A percentile compares a stretch with the other conserved stretches of the same genome.
These are phyloP conservation scores for Iberis pinnata DNA, from an alignment of 345 rosid species.

Conservation along the genomic window DNA sequence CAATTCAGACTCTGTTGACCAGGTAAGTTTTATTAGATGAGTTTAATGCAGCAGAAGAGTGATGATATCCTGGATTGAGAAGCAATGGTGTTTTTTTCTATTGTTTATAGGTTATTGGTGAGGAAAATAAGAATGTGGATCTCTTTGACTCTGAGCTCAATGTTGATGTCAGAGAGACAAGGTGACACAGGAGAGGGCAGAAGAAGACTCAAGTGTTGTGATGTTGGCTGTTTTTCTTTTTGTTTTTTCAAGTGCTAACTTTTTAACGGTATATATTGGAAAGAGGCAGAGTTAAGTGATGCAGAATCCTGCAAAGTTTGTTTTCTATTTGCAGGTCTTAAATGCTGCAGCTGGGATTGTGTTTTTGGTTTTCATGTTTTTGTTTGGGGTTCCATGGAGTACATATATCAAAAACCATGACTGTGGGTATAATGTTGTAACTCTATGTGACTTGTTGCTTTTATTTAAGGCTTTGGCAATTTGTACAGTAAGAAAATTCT, in stretches of 20 bases:
- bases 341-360: slow-evolving; percentile 22
- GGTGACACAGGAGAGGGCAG: slow-evolving; percentile 20
- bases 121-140: slow-evolving; percentile 24
- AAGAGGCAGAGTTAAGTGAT: slow-evolving; percentile 27
- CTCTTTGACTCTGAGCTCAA: slow-evolving; percentile 17
- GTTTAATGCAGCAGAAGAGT: neutral
- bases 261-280: slow-evolving; percentile 29
- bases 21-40: slow-evolving; percentile 32
- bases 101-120: slow-evolving; percentile 10
- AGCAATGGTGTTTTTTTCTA: neutral
- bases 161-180: slow-evolving; percentile 22
- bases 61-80: neutral
- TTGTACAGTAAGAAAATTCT: slow-evolving; percentile 28
- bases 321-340: slow-evolving; percentile 30
- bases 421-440: slow-evolving; percentile 33
- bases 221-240: neutral
- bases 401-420: slow-evolving; percentile 26
- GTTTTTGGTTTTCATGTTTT: slow-evolving; percentile 11
- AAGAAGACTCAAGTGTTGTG: slow-evolving; percentile 16
- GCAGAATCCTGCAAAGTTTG: slow-evolving; percentile 29
- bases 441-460: slow-evolving; percentile 16
- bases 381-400: slow-evolving; percentile 7
- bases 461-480: slow-evolving; percentile 23
- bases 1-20: slow-evolving; percentile 34
- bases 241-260: slow-evolving; percentile 13